Evolutionary conservation across 108 stramenopile genomes (phyloP), one percentile per base, ranked within the genome.

Genomic region (Cyclotella distinguenda): DNA sequence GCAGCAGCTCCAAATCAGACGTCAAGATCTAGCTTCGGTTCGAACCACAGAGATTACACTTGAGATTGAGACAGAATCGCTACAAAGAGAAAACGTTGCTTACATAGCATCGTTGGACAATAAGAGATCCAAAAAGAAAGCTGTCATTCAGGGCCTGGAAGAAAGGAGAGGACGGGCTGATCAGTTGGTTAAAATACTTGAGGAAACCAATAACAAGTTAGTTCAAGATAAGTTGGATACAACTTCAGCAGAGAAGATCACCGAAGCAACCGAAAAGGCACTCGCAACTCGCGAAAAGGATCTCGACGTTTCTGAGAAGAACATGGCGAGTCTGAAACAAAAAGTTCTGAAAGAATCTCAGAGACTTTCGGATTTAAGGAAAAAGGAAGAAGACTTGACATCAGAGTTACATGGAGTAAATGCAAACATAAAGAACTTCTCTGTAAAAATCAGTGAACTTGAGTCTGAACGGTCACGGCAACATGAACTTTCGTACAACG

Each of bases 401-500:
- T 60, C 82, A 12, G 87, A 87, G 40, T 87, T 94, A 54, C 68
- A 78, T 3, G 86, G 93, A 13, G 64, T 84, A 9, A 75, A 80
- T 72, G 60, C 60, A n/a, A 78, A 38, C 35, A 73, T 57, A 51
- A 83, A 79, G 45, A 94, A 87, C 43, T 66, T 89, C 23, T 39
- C 66, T 25, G 55, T 70, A 38, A 85, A 90, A 60, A 49, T 92
- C 2, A 63, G 58, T 51, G 59, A 68, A 19, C 76, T 94, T 28
- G 93, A 92, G 35, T 50, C 44, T 13, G 84, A 90, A 58, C 49
- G 64, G 39, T 35, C 70, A 27, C 64, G 84, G n/a, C 93, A 94
- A 65, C 64, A 82, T 52, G 90, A 92, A 82, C 78, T 94, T 9
- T 45, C 92, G 31, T 87, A 88, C 72, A 84, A 82, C 47, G 88